Conservation (phyloP, 805 yeast genomes). For the Teunomyces lycoperdinae region DNA sequence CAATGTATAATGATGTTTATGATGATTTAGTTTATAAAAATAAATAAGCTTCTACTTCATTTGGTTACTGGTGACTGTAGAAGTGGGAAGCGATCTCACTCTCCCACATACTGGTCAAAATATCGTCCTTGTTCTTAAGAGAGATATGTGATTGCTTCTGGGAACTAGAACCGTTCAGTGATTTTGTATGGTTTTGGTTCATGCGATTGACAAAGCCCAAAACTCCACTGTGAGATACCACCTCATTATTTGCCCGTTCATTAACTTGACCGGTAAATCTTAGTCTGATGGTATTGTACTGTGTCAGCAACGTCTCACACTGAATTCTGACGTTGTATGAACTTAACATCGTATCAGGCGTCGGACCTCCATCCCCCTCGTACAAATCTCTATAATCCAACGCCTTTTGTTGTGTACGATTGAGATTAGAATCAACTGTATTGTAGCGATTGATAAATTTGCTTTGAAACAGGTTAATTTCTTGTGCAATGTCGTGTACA, state of each 20-base stretch:
- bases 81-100: conserved; percentile 4
- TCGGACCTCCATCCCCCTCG: conserved; percentile 6
- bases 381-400: conserved; percentile 33
- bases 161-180: neutral
- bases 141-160: neutral
- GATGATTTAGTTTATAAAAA: neutral
- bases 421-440: conserved; percentile 9
- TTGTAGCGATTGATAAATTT: conserved; percentile 25
- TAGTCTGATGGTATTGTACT: conserved; percentile 36
- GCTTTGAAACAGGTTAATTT: conserved; percentile 29
- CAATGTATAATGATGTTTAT: too few relatives aligned
- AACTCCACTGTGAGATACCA: conserved; percentile 21
- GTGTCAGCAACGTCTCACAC: conserved; percentile 33
- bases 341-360: conserved; percentile 1
- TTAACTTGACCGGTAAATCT: conserved; percentile 23
- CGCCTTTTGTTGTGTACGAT: conserved; percentile 34
- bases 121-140: conserved; percentile 2
- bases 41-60: neutral
- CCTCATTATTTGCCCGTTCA: conserved; percentile 5
- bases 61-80: neutral
- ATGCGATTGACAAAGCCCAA: conserved; percentile 26
- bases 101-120: conserved; percentile 11
- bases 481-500: conserved; percentile 18
- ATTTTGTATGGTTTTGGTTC: neutral
- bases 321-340: conserved; percentile 29